A percentile compares a stretch with the other conserved stretches of the same genome.
Evolutionary conservation across 345 rosid genomes (phyloP).

Genomic region (Hibiscus trionum): DNA sequence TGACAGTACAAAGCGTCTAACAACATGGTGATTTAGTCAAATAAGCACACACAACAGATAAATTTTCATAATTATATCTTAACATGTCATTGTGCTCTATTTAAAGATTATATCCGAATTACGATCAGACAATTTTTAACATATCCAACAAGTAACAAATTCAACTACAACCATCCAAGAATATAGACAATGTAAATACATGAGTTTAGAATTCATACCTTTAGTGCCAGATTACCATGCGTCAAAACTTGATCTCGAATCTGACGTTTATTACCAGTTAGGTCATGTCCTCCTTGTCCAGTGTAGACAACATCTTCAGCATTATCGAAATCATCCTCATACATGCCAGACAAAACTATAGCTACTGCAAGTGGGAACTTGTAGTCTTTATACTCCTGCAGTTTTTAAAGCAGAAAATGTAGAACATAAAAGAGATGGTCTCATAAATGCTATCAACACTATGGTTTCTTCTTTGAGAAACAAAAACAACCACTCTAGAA

Average conservation of each 20-base stretch:
- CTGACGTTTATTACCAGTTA: conserved; percentile 84
- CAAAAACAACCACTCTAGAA: neutral
- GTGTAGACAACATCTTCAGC: conserved; percentile 83
- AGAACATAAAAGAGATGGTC: too few relatives aligned
- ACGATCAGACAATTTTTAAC: neutral
- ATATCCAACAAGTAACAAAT: neutral
- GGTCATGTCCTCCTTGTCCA: conserved; percentile 90
- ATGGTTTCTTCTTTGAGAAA: neutral
- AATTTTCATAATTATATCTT: neutral
- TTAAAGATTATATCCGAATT: neutral
- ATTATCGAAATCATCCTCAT: conserved; percentile 94
- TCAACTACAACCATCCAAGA: neutral
- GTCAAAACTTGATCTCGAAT: conserved; percentile 50
- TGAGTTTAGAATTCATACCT: conserved; percentile 39
- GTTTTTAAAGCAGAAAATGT: neutral
- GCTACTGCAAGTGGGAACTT: conserved; percentile 63
- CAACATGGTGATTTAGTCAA: neutral
- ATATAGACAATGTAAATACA: neutral
- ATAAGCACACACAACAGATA: neutral
- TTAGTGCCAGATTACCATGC: conserved; percentile 86
- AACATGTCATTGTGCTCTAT: neutral
- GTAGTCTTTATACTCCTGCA: conserved; percentile 48
- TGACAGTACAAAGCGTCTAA: neutral
- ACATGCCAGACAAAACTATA: conserved; percentile 83
- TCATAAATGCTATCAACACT: neutral